Evolutionary conservation across 345 rosid species (phyloP), one percentile per base, ranked within the genome.

Genomic region (Lumnitzera littorea): DNA sequence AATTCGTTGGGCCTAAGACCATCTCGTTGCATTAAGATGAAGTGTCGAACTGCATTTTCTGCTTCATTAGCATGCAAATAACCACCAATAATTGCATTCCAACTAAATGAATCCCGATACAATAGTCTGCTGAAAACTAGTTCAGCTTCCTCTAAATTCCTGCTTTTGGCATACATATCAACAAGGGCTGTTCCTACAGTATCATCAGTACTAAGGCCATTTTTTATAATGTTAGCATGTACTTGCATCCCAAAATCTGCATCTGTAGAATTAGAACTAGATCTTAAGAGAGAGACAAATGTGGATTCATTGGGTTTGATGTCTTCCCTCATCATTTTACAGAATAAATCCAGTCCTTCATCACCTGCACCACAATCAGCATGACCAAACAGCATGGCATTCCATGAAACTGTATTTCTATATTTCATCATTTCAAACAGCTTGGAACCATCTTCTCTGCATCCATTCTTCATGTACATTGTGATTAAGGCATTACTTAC

Each of bases 391-490:
- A 79, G 68, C 54, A 74, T 70, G 29, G 74, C 66, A 62, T 70
- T 82, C 78, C 80, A 74, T 27, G 87, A 75, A 58, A 61, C 73
- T 58, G 62, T 61, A 74, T 77, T 66, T 51, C 41, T 48, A 55
- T n/a, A 11, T 31, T 23, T 64, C 80, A 75, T 74, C 51, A 67
- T 60, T 58, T 70, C 60, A 68, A 82, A 77, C 41, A 77, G 75
- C 53, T 11, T 69, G 13, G 43, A 47, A 56, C 82, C 84, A 62
- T 67, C 66, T 63, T 63, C 36, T 64, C 65, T 56, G 24, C 50
- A 51, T 41, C 76, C 67, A 63, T 13, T 58, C 67, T 69, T 65
- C 82, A 72, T 72, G 67, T 79, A 74, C 84, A 79, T 79, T 48
- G 61, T 66, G 56, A 77, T 57, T 65, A 79, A 55, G 10, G 82